Percentiles rank a stretch among this genome's conserved stretches.
These are phyloP conservation scores for Rhodotorula sp. DNA, from an alignment of 1,284 basidiomycete genomes.

Conservation along the genomic window DNA sequence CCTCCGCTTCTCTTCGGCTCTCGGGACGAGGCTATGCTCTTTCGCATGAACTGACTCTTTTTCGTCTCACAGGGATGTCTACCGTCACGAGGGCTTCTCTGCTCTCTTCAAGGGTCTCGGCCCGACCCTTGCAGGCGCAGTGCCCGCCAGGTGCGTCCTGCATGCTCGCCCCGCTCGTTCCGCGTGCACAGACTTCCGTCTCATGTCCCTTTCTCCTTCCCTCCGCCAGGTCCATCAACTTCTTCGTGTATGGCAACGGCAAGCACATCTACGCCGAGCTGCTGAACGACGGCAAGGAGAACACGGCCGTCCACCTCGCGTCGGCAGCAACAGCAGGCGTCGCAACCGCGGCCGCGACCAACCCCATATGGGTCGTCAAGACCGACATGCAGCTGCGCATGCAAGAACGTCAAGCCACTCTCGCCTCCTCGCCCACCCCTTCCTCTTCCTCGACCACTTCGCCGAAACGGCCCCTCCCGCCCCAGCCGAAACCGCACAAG, in stretches of 20 bases:
- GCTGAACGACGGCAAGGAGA: slow-evolving; percentile 80
- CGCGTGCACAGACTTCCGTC: not conserved
- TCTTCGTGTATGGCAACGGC: slow-evolving; percentile 96
- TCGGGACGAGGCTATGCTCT: not conserved
- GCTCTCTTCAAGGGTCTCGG: slow-evolving; percentile 94
- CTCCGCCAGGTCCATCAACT: slow-evolving; percentile 73
- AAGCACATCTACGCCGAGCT: slow-evolving; percentile 82
- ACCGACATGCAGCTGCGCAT: slow-evolving; percentile 56
- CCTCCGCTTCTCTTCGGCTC: not conserved
- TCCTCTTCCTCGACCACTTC: slow-evolving; percentile 22
- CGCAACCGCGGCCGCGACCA: slow-evolving; percentile 84
- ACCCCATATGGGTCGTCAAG: slow-evolving; percentile 99
- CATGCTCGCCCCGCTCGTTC: not conserved
- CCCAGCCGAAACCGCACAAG: slow-evolving; percentile 9
- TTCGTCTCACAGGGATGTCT: slow-evolving; percentile 67
- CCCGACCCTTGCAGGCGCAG: slow-evolving; percentile 89
- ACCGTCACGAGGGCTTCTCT: slow-evolving; percentile 81
- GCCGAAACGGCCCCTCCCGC: slow-evolving; percentile 22
- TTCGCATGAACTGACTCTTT: not conserved
- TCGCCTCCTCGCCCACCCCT: slow-evolving; percentile 17
- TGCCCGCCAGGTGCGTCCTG: slow-evolving; percentile 73
- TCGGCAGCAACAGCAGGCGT: slow-evolving; percentile 82
- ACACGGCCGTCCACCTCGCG: slow-evolving; percentile 77
- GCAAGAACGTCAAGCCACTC: slow-evolving; percentile 24
- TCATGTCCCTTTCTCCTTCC: not conserved